Evolutionary conservation across 1,284 basidiomycete species (phyloP).

Genomic region (Cryptococcus sp.): DNA sequence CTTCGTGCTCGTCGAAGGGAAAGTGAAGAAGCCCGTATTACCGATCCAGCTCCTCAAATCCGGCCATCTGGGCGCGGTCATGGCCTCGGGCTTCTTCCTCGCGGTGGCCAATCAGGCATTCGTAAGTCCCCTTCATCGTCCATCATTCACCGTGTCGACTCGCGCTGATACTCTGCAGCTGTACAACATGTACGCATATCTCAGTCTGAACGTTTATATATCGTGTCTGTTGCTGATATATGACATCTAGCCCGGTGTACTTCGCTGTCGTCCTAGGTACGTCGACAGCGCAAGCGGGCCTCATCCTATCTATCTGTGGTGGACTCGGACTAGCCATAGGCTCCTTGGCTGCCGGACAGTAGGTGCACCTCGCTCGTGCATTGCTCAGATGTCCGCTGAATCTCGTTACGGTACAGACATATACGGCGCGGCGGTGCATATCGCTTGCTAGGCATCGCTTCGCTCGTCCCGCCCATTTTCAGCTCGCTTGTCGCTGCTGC

Average conservation of each 20-base stretch:
- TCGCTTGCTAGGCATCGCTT: slow-evolving; percentile 37
- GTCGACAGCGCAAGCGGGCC: slow-evolving; percentile 43
- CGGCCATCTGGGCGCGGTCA: slow-evolving; percentile 61
- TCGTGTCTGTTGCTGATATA: neutral
- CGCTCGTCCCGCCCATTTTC: slow-evolving; percentile 39
- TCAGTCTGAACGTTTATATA: no score
- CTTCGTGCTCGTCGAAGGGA: slow-evolving; percentile 73
- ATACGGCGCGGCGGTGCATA: slow-evolving; percentile 48
- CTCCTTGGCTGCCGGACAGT: slow-evolving; percentile 84
- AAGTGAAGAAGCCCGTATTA: slow-evolving; percentile 75
- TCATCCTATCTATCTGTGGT: slow-evolving; percentile 65
- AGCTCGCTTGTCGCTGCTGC: slow-evolving; percentile 34
- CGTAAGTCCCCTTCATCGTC: slow-evolving; percentile 50
- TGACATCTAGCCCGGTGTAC: slow-evolving; percentile 43
- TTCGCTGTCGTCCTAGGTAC: slow-evolving; percentile 49
- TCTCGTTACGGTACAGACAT: slow-evolving; percentile 25
- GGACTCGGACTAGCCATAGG: slow-evolving; percentile 79
- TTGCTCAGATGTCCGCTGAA: neutral
- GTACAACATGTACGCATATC: slow-evolving; percentile 30
- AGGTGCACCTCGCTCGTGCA: slow-evolving; percentile 18
- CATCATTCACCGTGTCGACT: neutral
- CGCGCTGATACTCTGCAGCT: slow-evolving; percentile 15
- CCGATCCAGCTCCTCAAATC: slow-evolving; percentile 71
- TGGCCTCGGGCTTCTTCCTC: slow-evolving; percentile 53
- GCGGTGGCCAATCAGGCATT: slow-evolving; percentile 71